Evolutionary conservation across 768 basidiomycete species (phyloP), one percentile per base, ranked within the genome.

Genomic region (Saitozyma sp.): DNA sequence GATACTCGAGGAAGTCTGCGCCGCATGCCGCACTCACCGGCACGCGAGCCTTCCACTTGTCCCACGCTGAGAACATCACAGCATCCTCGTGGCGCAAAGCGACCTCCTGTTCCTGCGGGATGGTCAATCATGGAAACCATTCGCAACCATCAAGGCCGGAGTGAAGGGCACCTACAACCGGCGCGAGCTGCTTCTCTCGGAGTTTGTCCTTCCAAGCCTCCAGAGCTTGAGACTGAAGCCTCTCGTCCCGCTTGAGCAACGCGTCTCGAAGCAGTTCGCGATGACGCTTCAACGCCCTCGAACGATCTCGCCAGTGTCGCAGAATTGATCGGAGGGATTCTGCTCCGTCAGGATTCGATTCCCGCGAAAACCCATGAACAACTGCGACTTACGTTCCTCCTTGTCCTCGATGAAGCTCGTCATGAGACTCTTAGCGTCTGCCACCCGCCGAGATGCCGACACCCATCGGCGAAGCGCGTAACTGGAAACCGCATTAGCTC

Each of bases 11-110:
- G 5, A 29, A 29, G 29, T 29, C 29, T 29, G 29, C 29, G 29
- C 29, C 29, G 29, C 29, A 29, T 29, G 46, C 3, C 6, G 29
- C 11, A 56, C 70, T 50, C 17, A 71, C 70, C 53, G 41, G 59
- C 3, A 64, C 67, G 46, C 48, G 56, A 13, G 58, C 70, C 53
- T 70, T 69, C 75, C 75, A 76, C 40, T 46, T 64, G 53, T 76
- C 75, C 68, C 68, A 74, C 1, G 72, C 72, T 9, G 50, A 50
- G 56, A 74, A 76, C 41, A 74, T 48, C 7, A 76, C 40, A 8
- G 67, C 68, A 49, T 76, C 72, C 49, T 76, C 75, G 51, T 69
- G 68, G 29, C 68, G 51, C 1, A 63, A 48, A 0, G 62, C 58
- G 1, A 74, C 68, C 62, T 68, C 65, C 38, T 70, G 56, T 50